Base-by-base conservation (phyloP, 805 yeast genomes). In the Saturnispora dispora region DNA sequence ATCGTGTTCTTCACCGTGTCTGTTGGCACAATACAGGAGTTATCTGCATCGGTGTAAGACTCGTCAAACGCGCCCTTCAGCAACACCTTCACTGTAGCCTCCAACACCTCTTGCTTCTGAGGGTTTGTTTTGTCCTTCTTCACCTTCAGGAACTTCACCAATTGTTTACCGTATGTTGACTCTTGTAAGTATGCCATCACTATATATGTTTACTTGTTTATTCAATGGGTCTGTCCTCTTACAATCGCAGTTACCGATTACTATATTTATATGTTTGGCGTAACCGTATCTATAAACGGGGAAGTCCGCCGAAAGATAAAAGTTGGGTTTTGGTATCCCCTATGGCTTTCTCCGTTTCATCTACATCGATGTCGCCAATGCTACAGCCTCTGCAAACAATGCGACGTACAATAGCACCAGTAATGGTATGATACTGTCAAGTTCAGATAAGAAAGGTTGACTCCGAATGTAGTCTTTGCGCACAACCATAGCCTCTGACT, bases 1-100 rank as follows among this genome's bases (percentile, higher is more conserved):
- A 87, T 80, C 48, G 96, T 89, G 75, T 89, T 89, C 70, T 89
- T 89, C 51, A 88, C 89, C 1, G 96, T 88, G 68, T 89, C 96
- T 8, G 97, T 90, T 53, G 97, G 96, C 47, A 90, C 95, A 62
- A 90, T 82, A n/a, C 85, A 78, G 2, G 85, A 64, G 72, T 90
- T 90, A 70, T 90, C 95, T 37, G 96, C 96, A 53, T 83, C 63
- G 47, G 96, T 90, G 74, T 86, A 90, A 3, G 96, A 82, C 30
- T 71, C 69, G 56, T 85, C 96, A 61, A 90, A 82, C 52, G 75
- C 78, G 55, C 97, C 97, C 58, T 77, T 81, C 53, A 90, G 75
- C 47, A 90, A 72, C 27, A 83, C 83, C 56, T 76, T 75, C 52
- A 86, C 95, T 52, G 88, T 84, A 49, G 95, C 87, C 72, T 90